Evolutionary conservation across 1,284 basidiomycete species (phyloP).

Genomic region (Trichosporon sp.): DNA sequence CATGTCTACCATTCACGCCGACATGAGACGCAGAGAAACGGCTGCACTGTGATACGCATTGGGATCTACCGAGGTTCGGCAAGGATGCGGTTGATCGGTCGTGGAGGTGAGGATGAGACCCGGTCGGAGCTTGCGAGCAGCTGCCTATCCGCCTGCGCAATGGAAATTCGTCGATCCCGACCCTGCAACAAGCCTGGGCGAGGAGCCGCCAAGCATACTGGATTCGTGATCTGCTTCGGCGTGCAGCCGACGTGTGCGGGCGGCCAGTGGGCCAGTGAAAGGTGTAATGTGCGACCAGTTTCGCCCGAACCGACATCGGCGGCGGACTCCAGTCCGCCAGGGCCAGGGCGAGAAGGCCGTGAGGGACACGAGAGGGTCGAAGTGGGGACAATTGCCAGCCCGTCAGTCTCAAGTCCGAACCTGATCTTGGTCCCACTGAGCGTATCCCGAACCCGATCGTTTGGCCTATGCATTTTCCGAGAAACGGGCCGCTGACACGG

Average conservation of each 20-base stretch:
- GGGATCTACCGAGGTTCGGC: too few species aligned
- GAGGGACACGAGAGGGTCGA: background rate
- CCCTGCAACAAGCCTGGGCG: too few species aligned
- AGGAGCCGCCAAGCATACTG: background rate
- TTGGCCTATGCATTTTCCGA: too few species aligned
- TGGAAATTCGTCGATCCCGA: too few species aligned
- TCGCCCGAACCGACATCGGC: background rate
- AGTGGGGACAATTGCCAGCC: background rate
- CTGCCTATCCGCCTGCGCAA: too few species aligned
- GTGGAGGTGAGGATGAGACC: too few species aligned
- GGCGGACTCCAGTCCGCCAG: slow-evolving; percentile 2
- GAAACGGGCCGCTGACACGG: too few species aligned
- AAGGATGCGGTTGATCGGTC: too few species aligned
- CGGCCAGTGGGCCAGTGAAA: background rate
- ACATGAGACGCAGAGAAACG: too few species aligned
- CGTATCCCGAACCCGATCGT: background rate
- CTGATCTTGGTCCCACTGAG: background rate
- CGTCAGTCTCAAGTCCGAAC: background rate
- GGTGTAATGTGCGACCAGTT: background rate
- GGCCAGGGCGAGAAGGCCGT: background rate
- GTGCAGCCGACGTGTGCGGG: background rate
- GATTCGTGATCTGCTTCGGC: background rate
- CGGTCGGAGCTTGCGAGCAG: too few species aligned
- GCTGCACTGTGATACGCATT: too few species aligned
- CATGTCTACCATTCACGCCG: too few species aligned